A percentile compares a stretch with the other conserved stretches of the same genome.
phyloP scores from a whole-genome alignment of 1,284 basidiomycete genomes.

The Cystobasidium pallidum region DNA sequence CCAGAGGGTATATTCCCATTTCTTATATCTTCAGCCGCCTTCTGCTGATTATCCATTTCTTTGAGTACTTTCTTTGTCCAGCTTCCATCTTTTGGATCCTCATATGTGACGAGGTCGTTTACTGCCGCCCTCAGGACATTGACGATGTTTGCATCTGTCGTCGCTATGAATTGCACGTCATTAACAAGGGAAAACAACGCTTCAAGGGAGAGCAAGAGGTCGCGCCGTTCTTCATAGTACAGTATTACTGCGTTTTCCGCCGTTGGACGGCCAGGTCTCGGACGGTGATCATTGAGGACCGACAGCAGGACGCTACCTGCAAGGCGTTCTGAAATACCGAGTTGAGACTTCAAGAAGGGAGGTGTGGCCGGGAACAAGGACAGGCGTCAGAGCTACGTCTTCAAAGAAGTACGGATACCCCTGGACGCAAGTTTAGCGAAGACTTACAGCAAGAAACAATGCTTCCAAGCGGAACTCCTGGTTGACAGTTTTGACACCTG shows the following conservation, averaged over 20 bases:
- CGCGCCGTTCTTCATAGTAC: constrained; percentile 69
- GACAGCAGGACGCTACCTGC: constrained; percentile 69
- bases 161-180: constrained; percentile 45
- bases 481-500: constrained; percentile 64
- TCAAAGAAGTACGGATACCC: neutral
- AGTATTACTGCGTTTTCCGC: constrained; percentile 66
- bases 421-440: constrained; percentile 3
- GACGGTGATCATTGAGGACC: constrained; percentile 65
- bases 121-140: constrained; percentile 48
- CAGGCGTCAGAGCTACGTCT: no score
- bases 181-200: constrained; percentile 59
- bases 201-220: constrained; percentile 68
- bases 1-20: constrained; percentile 61
- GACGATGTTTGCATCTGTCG: constrained; percentile 50
- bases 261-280: constrained; percentile 62
- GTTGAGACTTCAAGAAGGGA: constrained; percentile 61
- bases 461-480: constrained; percentile 73
- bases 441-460: constrained; percentile 67
- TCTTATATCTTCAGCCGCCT: constrained; percentile 19
- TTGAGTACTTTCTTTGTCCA: constrained; percentile 66
- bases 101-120: constrained; percentile 49
- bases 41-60: constrained; percentile 62
- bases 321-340: constrained; percentile 75
- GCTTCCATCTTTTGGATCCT: constrained; percentile 56
- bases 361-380: neutral